Evolutionary conservation across 345 rosid genomes (phyloP).

Genomic region (Heritiera littoralis): DNA sequence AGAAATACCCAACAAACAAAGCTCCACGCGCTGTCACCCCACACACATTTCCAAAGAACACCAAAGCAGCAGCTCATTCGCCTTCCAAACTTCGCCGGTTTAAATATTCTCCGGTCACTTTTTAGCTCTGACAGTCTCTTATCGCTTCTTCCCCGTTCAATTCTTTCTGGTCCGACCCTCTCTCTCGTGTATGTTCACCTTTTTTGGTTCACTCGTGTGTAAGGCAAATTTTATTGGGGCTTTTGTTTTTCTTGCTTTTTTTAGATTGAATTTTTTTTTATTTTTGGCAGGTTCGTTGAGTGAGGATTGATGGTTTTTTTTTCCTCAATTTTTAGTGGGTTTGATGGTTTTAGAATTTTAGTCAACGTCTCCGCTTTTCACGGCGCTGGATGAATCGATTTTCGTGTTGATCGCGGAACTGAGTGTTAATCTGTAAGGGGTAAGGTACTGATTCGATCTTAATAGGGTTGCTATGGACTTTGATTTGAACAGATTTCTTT

Average conservation of each 20-base stretch:
- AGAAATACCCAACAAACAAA: background rate
- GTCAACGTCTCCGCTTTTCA: background rate
- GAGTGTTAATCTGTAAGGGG: background rate
- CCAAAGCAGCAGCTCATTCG: background rate
- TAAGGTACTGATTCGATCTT: constrained; percentile 3
- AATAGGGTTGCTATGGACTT: background rate
- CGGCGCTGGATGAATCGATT: background rate
- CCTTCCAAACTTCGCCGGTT: background rate
- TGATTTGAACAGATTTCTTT: background rate
- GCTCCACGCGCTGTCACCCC: background rate
- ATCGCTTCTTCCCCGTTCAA: background rate
- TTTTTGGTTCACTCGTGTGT: background rate
- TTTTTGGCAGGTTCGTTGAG: background rate
- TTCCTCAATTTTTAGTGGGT: background rate
- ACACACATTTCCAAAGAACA: background rate
- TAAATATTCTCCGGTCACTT: background rate
- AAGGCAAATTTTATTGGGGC: background rate
- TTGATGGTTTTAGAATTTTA: background rate
- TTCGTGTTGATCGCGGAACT: background rate
- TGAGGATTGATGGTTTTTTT: background rate
- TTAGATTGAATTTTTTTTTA: background rate
- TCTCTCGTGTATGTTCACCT: background rate
- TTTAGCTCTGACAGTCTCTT: background rate
- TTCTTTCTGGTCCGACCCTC: background rate
- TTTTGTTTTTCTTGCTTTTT: background rate